Percentiles rank a stretch among this genome's conserved stretches.
These are phyloP conservation scores for Penicillium palitans DNA, from an alignment of 2,329 filamentous ascomycete species.

Conservation along the genomic window DNA sequence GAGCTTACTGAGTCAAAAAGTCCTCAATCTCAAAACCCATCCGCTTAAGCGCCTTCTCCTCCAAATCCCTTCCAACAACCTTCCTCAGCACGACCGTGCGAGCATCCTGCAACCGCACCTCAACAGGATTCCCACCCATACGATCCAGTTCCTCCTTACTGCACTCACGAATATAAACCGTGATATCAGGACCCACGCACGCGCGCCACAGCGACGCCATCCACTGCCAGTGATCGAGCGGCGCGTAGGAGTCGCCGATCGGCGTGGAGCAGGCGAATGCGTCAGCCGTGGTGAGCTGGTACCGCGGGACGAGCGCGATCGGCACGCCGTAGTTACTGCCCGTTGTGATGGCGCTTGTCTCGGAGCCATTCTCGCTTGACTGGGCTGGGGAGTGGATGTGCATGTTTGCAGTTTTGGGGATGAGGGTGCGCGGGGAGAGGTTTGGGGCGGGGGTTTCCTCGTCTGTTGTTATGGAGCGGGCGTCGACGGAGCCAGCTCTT, in stretches of 20 bases:
- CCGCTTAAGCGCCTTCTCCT: constrained; percentile 70
- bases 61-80: constrained; percentile 47
- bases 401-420: constrained; percentile 32
- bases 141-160: constrained; percentile 43
- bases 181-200: constrained; percentile 72
- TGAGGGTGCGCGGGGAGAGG: constrained; percentile 36
- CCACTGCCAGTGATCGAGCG: constrained; percentile 96
- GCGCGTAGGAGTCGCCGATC: constrained; percentile 73
- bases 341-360: constrained; percentile 19
- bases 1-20: constrained; percentile 49
- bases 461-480: constrained; percentile 13
- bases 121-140: constrained; percentile 51
- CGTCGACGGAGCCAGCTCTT: constrained; percentile 15
- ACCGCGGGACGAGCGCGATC: constrained; percentile 74
- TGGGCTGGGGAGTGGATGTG: constrained; percentile 34
- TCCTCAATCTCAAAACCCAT: constrained; percentile 87
- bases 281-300: constrained; percentile 77
- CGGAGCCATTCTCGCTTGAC: constrained; percentile 31
- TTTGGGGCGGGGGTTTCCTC: constrained; percentile 24
- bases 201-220: constrained; percentile 92
- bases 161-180: constrained; percentile 47
- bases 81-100: constrained; percentile 56
- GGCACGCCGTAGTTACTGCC: constrained; percentile 50
- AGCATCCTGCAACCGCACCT: constrained; percentile 55
- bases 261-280: constrained; percentile 70